These are phyloP conservation scores for Leucocoprinus leucothites DNA, from an alignment of 768 basidiomycete species.

Conservation along the genomic window DNA sequence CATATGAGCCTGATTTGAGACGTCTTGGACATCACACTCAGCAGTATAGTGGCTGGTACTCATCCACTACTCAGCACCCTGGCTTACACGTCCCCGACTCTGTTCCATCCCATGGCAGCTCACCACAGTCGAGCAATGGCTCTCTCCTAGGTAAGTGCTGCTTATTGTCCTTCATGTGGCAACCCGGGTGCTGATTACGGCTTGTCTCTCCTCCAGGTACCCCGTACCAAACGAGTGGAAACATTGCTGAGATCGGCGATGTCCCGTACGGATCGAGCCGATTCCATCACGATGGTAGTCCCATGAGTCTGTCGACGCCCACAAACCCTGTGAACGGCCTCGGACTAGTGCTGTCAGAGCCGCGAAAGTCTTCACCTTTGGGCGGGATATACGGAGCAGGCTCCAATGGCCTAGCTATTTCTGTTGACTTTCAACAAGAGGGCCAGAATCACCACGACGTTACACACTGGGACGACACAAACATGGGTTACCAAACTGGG, in stretches of 20 bases:
- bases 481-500: background rate
- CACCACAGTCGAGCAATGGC: conserved; percentile 8
- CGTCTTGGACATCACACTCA: background rate
- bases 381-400: background rate
- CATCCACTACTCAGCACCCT: background rate
- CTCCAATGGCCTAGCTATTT: background rate
- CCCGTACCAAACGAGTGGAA: background rate
- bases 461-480: background rate
- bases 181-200: background rate
- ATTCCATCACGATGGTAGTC: background rate
- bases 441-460: background rate
- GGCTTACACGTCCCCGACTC: background rate
- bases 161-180: background rate
- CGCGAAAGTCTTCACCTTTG: background rate
- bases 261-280: background rate
- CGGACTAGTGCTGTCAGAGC: background rate
- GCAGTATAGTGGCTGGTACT: background rate
- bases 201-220: conserved; percentile 6
- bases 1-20: background rate
- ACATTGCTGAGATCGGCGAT: background rate
- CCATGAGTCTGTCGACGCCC: background rate
- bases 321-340: background rate
- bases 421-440: background rate
- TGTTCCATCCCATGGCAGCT: background rate
- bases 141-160: conserved; percentile 7